Evolutionary conservation across 2,329 filamentous ascomycete species (phyloP), one percentile per base, ranked within the genome.

Genomic region (Rosellinia necatrix): DNA sequence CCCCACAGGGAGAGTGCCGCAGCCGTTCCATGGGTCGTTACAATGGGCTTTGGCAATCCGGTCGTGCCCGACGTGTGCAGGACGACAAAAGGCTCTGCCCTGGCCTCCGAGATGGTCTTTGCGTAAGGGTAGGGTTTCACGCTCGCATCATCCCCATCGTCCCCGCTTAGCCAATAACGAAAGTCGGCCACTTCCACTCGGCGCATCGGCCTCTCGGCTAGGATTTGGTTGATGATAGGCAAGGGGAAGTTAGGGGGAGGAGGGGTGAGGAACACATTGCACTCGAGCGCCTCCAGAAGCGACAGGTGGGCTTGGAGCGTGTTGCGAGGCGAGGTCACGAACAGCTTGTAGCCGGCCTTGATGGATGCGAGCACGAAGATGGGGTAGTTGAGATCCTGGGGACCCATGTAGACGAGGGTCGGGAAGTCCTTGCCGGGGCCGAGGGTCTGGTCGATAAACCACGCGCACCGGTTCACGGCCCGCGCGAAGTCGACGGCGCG

Each of bases 291-390:
- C 15, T 68, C 56, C 2, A 73, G 59, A 6, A 74, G 64, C 9
- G 48, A 59, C 30, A 69, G 30, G 25, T 71, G 65, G 0, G 65
- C 68, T 29, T 70, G 64, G 6, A 69, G 34, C 2, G 66, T 69
- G 48, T 73, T 74, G 4, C 67, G 64, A 21, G 68, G 68, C 0
- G 72, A 74, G 25, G 59, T 63, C 6, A 73, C 58, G 1, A 74
- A 57, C 9, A 71, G 69, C 48, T 74, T 74, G 59, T 77, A 75
- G 2, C 77, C 76, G 2, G 74, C 72, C 64, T 79, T 79, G 56
- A 75, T 72, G 32, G 56, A 71, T 4, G 76, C 76, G 6, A 77
- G 62, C 1, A 74, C 53, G 5, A 74, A 40, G 27, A 78, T 70
- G 12, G 60, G 69, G 44, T 75, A 72, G 10, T 72, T 66, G n/a